Conservation (phyloP, 176 grass and related monocot species). For the Avena atlantica region DNA sequence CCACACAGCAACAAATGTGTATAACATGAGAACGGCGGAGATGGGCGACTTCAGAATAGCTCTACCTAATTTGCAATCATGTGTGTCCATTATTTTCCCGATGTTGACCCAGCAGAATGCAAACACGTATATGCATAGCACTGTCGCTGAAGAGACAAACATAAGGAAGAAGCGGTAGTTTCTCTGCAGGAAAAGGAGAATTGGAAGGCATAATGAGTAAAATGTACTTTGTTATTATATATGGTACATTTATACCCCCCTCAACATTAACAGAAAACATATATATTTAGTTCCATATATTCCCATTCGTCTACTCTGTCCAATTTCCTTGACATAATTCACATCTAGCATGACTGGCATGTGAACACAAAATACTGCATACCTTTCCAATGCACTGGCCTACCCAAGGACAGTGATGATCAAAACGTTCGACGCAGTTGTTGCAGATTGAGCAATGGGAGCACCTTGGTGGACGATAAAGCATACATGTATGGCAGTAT, state of each 20-base stretch:
- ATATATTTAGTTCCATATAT: constrained; percentile 13
- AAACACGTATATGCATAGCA: constrained; percentile 86
- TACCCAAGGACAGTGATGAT: constrained; percentile 85
- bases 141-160: constrained; percentile 82
- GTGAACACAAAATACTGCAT: constrained; percentile 28
- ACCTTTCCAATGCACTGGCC: constrained; percentile 91
- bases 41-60: constrained; percentile 77
- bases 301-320: background rate
- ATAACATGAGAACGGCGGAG: constrained; percentile 79
- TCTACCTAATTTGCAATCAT: constrained; percentile 65
- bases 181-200: constrained; percentile 72
- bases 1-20: constrained; percentile 87
- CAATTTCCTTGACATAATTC: constrained; percentile 26
- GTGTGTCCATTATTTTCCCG: constrained; percentile 65
- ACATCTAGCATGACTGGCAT: constrained; percentile 14
- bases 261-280: constrained; percentile 19
- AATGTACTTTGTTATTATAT: background rate
- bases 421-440: constrained; percentile 69
- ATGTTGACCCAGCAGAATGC: constrained; percentile 83
- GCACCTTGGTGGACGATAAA: constrained; percentile 87
- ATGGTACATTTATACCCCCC: background rate
- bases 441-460: constrained; percentile 74
- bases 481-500: constrained; percentile 86
- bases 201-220: constrained; percentile 35
- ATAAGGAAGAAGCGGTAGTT: constrained; percentile 94